These are phyloP conservation scores for Neopestalotiopsis sp. DNA, from an alignment of 2,329 filamentous ascomycete genomes.

Conservation along the genomic window DNA sequence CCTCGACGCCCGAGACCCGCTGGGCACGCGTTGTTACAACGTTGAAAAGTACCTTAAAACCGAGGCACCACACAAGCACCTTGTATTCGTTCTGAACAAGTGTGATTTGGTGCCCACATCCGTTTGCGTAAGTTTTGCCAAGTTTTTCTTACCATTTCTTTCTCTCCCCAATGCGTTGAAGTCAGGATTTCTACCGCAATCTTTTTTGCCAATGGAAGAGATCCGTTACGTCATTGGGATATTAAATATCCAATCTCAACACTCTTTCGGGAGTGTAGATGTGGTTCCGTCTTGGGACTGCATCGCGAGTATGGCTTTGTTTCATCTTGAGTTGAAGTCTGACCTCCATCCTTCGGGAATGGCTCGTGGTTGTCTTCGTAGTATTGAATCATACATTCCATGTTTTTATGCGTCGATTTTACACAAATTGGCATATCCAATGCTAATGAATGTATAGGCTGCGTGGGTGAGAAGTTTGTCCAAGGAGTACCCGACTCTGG, in stretches of 20 bases:
- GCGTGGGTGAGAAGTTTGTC: conserved; percentile 89
- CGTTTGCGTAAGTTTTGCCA: conserved; percentile 81
- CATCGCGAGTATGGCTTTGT: conserved; percentile 79
- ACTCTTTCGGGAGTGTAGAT: conserved; percentile 71
- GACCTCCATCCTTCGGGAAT: conserved; percentile 65
- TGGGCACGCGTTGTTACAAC: conserved; percentile 87
- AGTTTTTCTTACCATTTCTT: conserved; percentile 25
- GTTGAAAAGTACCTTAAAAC: conserved; percentile 93
- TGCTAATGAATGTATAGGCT: conserved; percentile 65
- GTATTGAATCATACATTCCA: conserved; percentile 93
- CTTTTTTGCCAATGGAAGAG: conserved; percentile 74
- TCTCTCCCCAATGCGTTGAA: conserved; percentile 67
- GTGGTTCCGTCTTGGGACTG: conserved; percentile 86
- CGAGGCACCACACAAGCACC: conserved; percentile 94
- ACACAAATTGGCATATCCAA: conserved; percentile 18
- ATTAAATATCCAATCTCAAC: conserved; percentile 75
- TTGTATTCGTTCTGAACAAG: conserved; percentile 90
- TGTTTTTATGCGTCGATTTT: conserved; percentile 29
- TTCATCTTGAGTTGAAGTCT: conserved; percentile 98
- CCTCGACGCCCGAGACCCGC: conserved; percentile 85
- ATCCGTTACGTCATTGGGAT: conserved; percentile 99
- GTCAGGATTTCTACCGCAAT: conserved; percentile 76
- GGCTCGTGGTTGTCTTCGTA: conserved; percentile 88
- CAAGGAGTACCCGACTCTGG: conserved; percentile 90
- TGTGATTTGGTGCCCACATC: conserved; percentile 90